A percentile compares a stretch with the other conserved stretches of the same genome.
Conservation (phyloP, 2,329 filamentous ascomycete genomes). For the Colletotrichum navitas region DNA sequence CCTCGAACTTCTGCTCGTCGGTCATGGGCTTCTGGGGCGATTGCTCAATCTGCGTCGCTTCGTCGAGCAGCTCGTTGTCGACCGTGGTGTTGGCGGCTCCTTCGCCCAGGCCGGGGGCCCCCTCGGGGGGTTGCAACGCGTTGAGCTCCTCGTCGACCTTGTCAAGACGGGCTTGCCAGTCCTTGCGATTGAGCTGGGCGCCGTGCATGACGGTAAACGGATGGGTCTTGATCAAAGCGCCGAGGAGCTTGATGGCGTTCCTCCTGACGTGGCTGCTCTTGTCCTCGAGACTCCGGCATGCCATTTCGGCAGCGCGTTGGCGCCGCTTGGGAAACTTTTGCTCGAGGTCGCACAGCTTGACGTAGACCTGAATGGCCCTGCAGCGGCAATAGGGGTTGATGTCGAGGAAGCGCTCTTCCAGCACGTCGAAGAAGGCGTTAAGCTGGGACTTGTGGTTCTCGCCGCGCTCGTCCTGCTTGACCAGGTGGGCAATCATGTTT, state of each 20-base stretch:
- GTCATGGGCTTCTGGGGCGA: conserved; percentile 76
- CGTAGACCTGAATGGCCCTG: conserved; percentile 91
- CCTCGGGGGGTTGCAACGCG: conserved; percentile 82
- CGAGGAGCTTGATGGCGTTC: conserved; percentile 94
- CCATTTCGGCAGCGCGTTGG: conserved; percentile 88
- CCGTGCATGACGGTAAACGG: conserved; percentile 94
- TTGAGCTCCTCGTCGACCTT: conserved; percentile 86
- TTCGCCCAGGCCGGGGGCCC: conserved; percentile 78
- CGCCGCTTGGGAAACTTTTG: conserved; percentile 95
- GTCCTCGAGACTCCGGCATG: conserved; percentile 90
- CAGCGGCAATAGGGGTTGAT: conserved; percentile 97
- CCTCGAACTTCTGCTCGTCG: conserved; percentile 81
- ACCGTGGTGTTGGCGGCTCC: conserved; percentile 73
- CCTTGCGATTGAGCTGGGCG: conserved; percentile 83
- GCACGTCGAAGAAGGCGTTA: conserved; percentile 95
- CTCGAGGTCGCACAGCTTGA: conserved; percentile 92
- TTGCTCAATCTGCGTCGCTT: conserved; percentile 81
- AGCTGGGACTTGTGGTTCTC: conserved; percentile 96
- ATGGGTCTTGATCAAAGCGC: conserved; percentile 90
- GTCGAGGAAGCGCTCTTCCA: conserved; percentile 96
- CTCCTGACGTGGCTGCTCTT: conserved; percentile 97
- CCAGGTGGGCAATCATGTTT: conserved; percentile 92
- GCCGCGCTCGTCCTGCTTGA: conserved; percentile 88
- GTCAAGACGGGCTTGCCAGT: conserved; percentile 87
- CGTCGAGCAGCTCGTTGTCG: conserved; percentile 84